A percentile compares a stretch with the other conserved stretches of the same genome.
Evolutionary conservation across 177 flowering plant species (phyloP).

Genomic region (Vitis hybrid): DNA sequence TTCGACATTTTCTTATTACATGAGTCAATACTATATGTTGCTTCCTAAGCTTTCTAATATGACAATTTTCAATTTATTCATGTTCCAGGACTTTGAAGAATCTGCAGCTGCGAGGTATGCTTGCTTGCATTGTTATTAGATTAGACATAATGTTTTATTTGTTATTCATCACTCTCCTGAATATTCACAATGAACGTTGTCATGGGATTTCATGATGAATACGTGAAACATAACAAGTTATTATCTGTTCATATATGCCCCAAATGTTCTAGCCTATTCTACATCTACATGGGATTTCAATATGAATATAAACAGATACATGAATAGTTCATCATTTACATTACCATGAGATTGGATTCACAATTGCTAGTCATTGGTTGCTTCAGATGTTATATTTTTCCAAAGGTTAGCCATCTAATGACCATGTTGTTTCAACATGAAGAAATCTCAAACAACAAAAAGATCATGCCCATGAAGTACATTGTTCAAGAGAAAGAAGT

Average conservation of each 20-base stretch:
- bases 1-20: neutral
- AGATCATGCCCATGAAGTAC: conserved; percentile 60
- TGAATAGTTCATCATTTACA: too few relatives aligned
- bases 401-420: neutral
- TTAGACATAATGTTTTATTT: neutral
- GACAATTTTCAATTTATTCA: neutral
- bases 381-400: neutral
- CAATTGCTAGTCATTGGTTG: neutral
- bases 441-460: conserved; percentile 36
- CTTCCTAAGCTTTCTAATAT: neutral
- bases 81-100: conserved; percentile 33
- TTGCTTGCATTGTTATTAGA: neutral
- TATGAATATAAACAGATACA: too few relatives aligned
- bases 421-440: conserved; percentile 2
- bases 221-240: too few relatives aligned
- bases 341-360: neutral
- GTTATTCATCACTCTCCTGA: neutral
- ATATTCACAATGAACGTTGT: neutral
- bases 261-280: too few relatives aligned
- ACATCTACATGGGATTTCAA: too few relatives aligned
- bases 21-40: neutral
- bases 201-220: too few relatives aligned
- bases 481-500: conserved; percentile 96
- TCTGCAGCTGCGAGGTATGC: conserved; percentile 35
- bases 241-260: too few relatives aligned